Evolutionary conservation across 75 land plant species (phyloP).

Genomic region (Gnetum montanum): DNA sequence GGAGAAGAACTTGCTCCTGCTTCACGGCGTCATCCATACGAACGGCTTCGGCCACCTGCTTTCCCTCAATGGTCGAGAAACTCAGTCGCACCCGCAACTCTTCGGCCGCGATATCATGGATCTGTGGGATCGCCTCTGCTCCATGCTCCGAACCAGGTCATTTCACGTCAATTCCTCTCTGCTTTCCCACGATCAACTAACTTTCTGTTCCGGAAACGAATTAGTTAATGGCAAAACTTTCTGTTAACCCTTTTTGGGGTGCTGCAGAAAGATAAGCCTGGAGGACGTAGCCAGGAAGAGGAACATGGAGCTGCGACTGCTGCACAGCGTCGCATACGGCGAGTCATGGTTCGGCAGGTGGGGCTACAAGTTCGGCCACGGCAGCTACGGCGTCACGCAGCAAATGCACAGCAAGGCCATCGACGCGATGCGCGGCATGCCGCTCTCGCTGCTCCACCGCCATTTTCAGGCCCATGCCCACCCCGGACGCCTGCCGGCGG

Average conservation of each 20-base stretch:
- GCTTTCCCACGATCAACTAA: not conserved
- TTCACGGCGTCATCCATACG: constrained; percentile 87
- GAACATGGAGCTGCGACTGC: constrained; percentile 54
- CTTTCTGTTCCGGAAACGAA: too few relatives aligned
- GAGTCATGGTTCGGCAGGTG: constrained; percentile 85
- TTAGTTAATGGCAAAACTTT: not conserved
- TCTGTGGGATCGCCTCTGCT: constrained; percentile 86
- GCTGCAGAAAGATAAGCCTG: constrained; percentile 65
- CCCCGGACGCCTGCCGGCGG: constrained; percentile 20
- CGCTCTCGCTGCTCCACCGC: constrained; percentile 26
- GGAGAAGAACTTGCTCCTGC: too few relatives aligned
- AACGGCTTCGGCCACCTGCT: constrained; percentile 91
- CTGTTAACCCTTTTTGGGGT: constrained; percentile 2
- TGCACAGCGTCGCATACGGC: constrained; percentile 64
- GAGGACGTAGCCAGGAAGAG: constrained; percentile 58
- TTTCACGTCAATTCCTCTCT: constrained; percentile 1
- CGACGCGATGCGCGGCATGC: constrained; percentile 37
- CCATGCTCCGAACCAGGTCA: constrained; percentile 58
- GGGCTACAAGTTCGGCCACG: constrained; percentile 69
- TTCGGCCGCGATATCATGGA: constrained; percentile 79
- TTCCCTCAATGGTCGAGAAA: constrained; percentile 68
- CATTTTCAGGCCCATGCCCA: constrained; percentile 13
- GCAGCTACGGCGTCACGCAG: constrained; percentile 61
- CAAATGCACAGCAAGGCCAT: constrained; percentile 44
- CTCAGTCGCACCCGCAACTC: constrained; percentile 43